phyloP scores from a whole-genome alignment of 176 grass and related monocot genomes.

The Oryza australiensis region DNA sequence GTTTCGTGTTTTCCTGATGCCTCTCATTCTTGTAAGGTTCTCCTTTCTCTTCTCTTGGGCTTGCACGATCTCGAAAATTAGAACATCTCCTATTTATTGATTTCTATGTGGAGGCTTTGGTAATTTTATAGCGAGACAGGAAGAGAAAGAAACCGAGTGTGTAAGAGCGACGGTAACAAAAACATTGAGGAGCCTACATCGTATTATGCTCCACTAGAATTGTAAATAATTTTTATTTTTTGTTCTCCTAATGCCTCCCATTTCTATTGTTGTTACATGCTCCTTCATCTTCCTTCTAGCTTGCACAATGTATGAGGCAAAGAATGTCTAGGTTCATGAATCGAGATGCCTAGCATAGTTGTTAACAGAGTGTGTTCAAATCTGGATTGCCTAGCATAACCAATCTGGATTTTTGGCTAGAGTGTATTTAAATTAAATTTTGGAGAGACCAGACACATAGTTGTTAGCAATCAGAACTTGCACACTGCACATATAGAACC shows the following conservation, averaged over 20 bases:
- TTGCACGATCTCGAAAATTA: neutral
- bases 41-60: conserved; percentile 10
- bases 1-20: conserved; percentile 1
- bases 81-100: neutral
- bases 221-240: neutral
- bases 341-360: neutral
- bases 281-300: conserved; percentile 37
- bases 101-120: too few relatives aligned
- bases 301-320: neutral
- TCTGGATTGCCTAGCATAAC: too few relatives aligned
- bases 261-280: conserved; percentile 31
- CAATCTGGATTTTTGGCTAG: neutral
- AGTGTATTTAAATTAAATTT: too few relatives aligned
- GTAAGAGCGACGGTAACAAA: too few relatives aligned
- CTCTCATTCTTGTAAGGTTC: conserved; percentile 28
- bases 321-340: too few relatives aligned
- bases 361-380: too few relatives aligned
- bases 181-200: too few relatives aligned
- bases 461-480: neutral
- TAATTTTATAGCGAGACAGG: too few relatives aligned
- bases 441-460: too few relatives aligned
- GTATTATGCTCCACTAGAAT: neutral
- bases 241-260: conserved; percentile 29
- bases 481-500: neutral
- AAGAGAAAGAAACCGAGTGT: too few relatives aligned